These are phyloP conservation scores for Hypoxylon sp. DNA, from an alignment of 2,329 filamentous ascomycete species.

Conservation along the genomic window DNA sequence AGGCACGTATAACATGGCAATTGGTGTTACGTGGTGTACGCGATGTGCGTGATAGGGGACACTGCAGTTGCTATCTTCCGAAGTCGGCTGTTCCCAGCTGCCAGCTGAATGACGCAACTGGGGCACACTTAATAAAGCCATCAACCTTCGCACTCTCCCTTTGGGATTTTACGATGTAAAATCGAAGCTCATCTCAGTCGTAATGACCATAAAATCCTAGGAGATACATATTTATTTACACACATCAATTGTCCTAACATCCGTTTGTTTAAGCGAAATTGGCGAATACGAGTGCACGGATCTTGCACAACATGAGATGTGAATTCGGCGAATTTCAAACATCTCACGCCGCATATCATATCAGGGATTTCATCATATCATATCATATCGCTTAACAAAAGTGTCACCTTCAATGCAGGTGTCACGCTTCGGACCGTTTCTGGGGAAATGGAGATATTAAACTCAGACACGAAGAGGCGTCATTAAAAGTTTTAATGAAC, in stretches of 20 bases:
- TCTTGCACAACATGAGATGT: background rate
- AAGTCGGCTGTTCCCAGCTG: conserved; percentile 39
- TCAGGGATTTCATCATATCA: too few relatives aligned
- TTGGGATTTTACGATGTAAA: background rate
- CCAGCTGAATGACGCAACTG: conserved; percentile 1
- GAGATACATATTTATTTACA: background rate
- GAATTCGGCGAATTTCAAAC: background rate
- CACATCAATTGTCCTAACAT: background rate
- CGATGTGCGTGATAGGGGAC: background rate
- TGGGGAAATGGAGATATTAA: background rate
- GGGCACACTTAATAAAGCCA: background rate
- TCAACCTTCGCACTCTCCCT: background rate
- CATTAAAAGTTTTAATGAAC: conserved; percentile 8
- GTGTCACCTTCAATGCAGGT: background rate
- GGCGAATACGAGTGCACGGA: background rate
- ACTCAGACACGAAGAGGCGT: conserved; percentile 4
- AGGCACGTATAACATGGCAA: conserved; percentile 6
- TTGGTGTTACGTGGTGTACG: background rate
- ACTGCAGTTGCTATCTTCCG: conserved; percentile 26
- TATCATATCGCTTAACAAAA: background rate
- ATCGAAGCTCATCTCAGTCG: background rate
- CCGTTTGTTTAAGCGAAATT: background rate
- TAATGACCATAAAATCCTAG: background rate
- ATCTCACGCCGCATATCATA: background rate
- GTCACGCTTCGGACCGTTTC: background rate